These are phyloP conservation scores for Rhinocladiella similis DNA, from an alignment of 2,329 filamentous ascomycete species.

Conservation along the genomic window DNA sequence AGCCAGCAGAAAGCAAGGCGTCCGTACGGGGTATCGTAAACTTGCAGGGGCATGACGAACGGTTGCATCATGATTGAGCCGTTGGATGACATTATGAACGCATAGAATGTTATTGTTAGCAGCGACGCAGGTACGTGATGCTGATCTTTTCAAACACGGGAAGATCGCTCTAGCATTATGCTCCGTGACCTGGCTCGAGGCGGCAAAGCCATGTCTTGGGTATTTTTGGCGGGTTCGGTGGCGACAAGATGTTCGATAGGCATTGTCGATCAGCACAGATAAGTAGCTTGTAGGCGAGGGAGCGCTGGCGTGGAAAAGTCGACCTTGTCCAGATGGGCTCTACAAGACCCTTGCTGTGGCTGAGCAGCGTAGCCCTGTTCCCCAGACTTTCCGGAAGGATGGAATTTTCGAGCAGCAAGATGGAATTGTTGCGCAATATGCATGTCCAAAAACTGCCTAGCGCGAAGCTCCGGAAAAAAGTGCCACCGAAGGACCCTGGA, in stretches of 20 bases:
- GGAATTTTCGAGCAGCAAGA: conserved; percentile 4
- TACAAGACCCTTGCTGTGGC: conserved; percentile 12
- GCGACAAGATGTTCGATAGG: not conserved
- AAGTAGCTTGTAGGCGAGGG: not conserved
- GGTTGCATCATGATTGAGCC: not conserved
- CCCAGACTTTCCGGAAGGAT: conserved; percentile 2
- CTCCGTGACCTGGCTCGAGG: not conserved
- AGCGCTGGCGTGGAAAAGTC: not conserved
- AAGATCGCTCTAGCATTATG: not conserved
- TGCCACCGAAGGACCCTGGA: not conserved
- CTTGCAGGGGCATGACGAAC: not conserved
- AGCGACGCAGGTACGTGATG: not conserved
- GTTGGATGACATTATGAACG: not conserved
- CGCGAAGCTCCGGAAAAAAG: conserved; percentile 10
- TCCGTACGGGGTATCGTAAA: no score
- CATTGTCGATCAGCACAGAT: conserved; percentile 1
- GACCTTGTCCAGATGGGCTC: not conserved
- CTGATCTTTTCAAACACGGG: not conserved
- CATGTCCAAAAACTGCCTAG: conserved; percentile 1
- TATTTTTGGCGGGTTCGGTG: not conserved
- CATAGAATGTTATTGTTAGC: not conserved
- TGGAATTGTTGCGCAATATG: conserved; percentile 7
- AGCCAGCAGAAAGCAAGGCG: no score
- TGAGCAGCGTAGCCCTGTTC: conserved; percentile 8
- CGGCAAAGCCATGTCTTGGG: not conserved